Conservation (phyloP, 2,329 filamentous ascomycete genomes). For the Corinectria fuckeliana region DNA sequence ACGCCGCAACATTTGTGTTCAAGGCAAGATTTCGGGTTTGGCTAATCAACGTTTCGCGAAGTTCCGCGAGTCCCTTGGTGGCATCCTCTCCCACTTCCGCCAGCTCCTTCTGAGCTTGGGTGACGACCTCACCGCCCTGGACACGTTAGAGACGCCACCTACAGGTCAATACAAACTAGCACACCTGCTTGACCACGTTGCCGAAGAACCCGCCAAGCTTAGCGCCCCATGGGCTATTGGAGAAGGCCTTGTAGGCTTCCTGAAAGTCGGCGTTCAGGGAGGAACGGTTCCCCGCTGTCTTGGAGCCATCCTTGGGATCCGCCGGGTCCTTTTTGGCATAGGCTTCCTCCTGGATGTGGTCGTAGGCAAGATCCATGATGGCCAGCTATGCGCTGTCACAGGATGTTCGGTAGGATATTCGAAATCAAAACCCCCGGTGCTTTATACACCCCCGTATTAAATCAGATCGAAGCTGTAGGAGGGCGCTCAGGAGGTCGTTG, state of each 20-base stretch:
- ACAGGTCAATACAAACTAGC: conserved; percentile 28
- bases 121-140: conserved; percentile 81
- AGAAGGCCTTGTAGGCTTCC: conserved; percentile 94
- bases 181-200: conserved; percentile 90
- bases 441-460: background rate
- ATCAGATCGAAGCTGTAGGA: background rate
- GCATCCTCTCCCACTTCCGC: conserved; percentile 81
- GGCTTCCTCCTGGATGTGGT: conserved; percentile 89
- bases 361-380: conserved; percentile 93
- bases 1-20: conserved; percentile 48
- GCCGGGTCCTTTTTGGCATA: conserved; percentile 64
- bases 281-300: conserved; percentile 50
- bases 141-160: conserved; percentile 21
- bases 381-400: background rate
- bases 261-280: conserved; percentile 88
- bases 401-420: too few species aligned
- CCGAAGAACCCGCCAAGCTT: conserved; percentile 88
- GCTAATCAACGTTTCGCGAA: conserved; percentile 71
- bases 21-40: conserved; percentile 78
- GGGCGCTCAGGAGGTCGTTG: conserved; percentile 13
- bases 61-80: conserved; percentile 76
- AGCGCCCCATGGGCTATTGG: conserved; percentile 88
- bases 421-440: background rate
- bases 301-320: conserved; percentile 51
- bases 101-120: conserved; percentile 85